phyloP scores from a whole-genome alignment of 2,329 filamentous ascomycete genomes.

The Piedraia hortae region DNA sequence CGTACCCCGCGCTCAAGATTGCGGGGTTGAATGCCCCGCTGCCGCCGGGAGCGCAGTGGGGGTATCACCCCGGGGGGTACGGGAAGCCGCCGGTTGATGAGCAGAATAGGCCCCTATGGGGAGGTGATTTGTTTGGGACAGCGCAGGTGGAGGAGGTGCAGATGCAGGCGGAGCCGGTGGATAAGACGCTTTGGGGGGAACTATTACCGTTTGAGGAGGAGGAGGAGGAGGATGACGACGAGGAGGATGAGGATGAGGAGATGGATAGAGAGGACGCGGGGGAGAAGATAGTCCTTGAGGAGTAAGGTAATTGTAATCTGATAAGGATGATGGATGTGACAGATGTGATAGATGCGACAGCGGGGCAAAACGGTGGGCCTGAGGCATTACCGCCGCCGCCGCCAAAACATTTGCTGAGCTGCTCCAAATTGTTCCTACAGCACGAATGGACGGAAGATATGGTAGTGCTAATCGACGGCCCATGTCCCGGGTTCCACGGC shows the following conservation, averaged over 20 bases:
- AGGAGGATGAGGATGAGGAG: conserved; percentile 29
- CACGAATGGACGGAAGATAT: too few relatives aligned
- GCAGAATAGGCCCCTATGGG: conserved; percentile 69
- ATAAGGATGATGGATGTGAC: too few relatives aligned
- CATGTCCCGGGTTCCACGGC: too few relatives aligned
- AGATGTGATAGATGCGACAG: too few relatives aligned
- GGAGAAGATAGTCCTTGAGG: too few relatives aligned
- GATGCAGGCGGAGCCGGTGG: conserved; percentile 34
- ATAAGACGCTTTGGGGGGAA: conserved; percentile 78
- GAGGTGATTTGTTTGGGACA: conserved; percentile 82
- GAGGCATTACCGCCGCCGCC: too few relatives aligned
- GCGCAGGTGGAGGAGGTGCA: conserved; percentile 16
- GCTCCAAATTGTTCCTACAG: too few relatives aligned
- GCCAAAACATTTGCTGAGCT: too few relatives aligned
- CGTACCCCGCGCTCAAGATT: conserved; percentile 85
- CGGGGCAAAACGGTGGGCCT: too few relatives aligned
- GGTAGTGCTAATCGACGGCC: too few relatives aligned
- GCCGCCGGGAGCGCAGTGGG: conserved; percentile 71
- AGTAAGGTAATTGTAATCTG: too few relatives aligned
- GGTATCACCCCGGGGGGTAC: conserved; percentile 83
- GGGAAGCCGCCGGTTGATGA: conserved; percentile 91
- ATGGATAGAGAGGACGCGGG: conserved; percentile 45
- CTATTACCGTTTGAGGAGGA: conserved; percentile 56
- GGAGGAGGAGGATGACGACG: conserved; percentile 33
- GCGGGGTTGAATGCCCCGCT: conserved; percentile 83